Base-by-base conservation (phyloP, 2,329 filamentous ascomycete genomes). In the Juglanconis juglandina region DNA sequence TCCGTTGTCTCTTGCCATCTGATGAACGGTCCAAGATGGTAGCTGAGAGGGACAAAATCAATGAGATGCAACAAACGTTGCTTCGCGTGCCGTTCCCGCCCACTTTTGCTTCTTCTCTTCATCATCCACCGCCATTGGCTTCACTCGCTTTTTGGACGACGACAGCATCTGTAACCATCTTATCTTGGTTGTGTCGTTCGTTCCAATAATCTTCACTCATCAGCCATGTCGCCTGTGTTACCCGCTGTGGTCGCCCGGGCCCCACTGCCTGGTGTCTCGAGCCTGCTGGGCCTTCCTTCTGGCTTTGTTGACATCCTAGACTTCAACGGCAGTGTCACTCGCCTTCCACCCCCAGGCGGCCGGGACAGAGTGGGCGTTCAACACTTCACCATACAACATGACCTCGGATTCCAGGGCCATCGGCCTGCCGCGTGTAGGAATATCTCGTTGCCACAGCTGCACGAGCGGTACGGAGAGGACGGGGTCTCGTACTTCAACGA, bases 201-300 rank as follows among this genome's bases (percentile, higher is more conserved):
- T 47, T 42, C 17, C 42, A 30, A 35, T 24, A 33, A 5, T 53
- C 7, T 32, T 4, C 30, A 44, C 13, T 17, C 14, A 35, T 7
- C 42, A 42, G 42, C 42, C 61, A 63, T 63, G 61, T 48, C 61
- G 42, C 51, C 58, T 13, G 5, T 58, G 32, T 51, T 14, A 13
- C 39, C 48, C 47, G 33, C 44, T 51, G 47, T 42, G 34, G 53
- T 44, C 39, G 41, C 44, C 2, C 14, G n/a, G 35, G 53, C 58
- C 53, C 24, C 51, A 24, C 51, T 63, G 32, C 32, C 34, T 46
- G 39, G 52, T 14, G 24, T 44, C 24, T 41, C 39, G 24, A 44
- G 37, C 46, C 3, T 58, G 6, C 30, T 52, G 59, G 49, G 24
- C 41, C 33, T 11, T 41, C 10, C 35, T 11, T 33, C 47, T 10